phyloP scores from a whole-genome alignment of 1,139 yeast genomes.

The Yamadazyma trypodendri region DNA sequence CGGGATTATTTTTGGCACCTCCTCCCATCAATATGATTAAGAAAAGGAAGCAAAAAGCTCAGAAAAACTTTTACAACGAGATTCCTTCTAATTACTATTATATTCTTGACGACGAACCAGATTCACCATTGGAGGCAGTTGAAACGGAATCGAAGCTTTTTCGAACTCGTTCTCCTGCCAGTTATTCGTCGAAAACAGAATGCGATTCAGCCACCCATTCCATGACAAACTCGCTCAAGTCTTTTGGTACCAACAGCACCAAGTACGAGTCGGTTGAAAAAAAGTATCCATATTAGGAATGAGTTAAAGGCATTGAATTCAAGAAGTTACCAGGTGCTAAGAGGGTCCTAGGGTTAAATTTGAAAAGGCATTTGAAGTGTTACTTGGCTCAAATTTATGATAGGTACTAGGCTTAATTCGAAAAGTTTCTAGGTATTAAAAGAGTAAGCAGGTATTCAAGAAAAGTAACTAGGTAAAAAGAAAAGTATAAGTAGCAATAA shows the following conservation, averaged over 20 bases:
- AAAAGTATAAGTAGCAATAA: no score
- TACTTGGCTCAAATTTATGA: no score
- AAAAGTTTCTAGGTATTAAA: no score
- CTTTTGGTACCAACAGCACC: conserved; percentile 1
- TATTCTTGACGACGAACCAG: background rate
- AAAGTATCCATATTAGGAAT: background rate
- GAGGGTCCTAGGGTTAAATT: no score
- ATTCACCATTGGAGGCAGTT: no score
- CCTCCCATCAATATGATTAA: conserved; percentile 62
- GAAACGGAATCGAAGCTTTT: no score
- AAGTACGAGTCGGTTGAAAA: background rate
- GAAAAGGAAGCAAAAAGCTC: conserved; percentile 4
- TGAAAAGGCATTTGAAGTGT: no score
- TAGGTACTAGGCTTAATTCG: no score
- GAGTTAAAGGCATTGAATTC: no score
- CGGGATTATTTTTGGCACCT: conserved; percentile 49
- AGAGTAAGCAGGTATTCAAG: no score
- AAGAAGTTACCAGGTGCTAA: no score
- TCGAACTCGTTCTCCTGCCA: background rate
- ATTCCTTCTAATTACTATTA: conserved; percentile 1
- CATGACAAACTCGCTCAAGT: background rate
- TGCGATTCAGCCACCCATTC: background rate
- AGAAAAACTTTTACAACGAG: conserved; percentile 2
- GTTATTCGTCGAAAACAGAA: background rate
- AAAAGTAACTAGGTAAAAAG: no score